These are phyloP conservation scores for Golubevia sp. DNA, from an alignment of 1,284 basidiomycete species.

Conservation along the genomic window DNA sequence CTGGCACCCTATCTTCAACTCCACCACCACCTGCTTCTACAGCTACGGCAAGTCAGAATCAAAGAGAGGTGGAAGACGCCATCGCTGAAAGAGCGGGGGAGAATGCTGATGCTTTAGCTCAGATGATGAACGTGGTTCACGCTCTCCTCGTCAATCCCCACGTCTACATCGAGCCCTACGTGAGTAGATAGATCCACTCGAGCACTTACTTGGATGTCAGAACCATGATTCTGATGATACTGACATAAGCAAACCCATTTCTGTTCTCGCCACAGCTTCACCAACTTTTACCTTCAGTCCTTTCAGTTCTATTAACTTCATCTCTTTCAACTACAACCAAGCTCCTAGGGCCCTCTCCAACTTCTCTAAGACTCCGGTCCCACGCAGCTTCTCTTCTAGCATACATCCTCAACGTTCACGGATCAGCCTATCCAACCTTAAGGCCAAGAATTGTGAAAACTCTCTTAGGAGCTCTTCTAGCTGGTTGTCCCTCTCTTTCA, in stretches of 20 bases:
- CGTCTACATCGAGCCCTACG: constrained; percentile 96
- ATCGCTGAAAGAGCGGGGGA: constrained; percentile 4
- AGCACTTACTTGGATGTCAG: too few relatives aligned
- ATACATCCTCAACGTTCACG: constrained; percentile 72
- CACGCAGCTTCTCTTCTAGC: constrained; percentile 71
- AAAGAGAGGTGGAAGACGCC: constrained; percentile 5
- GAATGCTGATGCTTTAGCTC: background rate
- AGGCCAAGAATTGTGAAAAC: constrained; percentile 90
- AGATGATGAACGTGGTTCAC: constrained; percentile 44
- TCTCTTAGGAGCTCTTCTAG: constrained; percentile 80
- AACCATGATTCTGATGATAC: constrained; percentile 4
- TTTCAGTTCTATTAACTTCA: constrained; percentile 86
- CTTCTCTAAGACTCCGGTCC: background rate
- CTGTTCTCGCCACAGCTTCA: constrained; percentile 71
- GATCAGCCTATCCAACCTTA: constrained; percentile 74
- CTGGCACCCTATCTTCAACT: too few relatives aligned
- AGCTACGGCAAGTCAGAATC: background rate
- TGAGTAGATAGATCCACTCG: constrained; percentile 64
- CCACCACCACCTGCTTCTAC: too few relatives aligned
- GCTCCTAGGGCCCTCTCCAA: background rate
- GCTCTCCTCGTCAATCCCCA: constrained; percentile 68
- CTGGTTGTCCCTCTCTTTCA: constrained; percentile 45
- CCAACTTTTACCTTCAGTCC: constrained; percentile 88
- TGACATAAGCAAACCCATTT: constrained; percentile 5
- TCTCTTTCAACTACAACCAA: constrained; percentile 66